These are phyloP conservation scores for Closterium sp. DNA, from an alignment of 139 green algal genomes.

Conservation along the genomic window DNA sequence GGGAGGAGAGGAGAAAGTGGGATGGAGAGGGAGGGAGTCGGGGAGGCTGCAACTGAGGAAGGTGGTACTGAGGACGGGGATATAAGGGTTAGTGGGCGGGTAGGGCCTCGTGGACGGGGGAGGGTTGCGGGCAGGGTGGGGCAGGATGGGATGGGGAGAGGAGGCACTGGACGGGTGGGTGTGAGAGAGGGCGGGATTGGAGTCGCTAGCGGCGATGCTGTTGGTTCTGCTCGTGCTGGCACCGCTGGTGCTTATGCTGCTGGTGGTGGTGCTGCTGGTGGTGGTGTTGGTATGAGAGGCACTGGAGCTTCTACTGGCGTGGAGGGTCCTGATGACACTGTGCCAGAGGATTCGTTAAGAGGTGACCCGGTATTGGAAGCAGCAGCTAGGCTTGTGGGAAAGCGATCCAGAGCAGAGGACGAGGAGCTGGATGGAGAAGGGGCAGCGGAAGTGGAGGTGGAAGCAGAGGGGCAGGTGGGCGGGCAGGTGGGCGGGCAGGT, in stretches of 20 bases:
- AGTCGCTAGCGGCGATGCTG: neutral
- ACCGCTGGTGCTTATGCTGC: neutral
- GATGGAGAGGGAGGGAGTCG: neutral
- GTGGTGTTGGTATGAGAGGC: neutral
- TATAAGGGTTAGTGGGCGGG: neutral
- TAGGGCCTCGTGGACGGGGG: neutral
- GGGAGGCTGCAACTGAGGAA: neutral
- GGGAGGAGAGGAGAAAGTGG: neutral
- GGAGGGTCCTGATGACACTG: neutral
- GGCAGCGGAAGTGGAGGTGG: too few species aligned
- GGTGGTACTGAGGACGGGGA: neutral
- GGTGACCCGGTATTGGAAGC: neutral
- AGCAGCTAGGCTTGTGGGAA: neutral
- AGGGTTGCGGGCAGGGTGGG: neutral
- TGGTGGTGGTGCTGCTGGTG: neutral
- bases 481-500: neutral
- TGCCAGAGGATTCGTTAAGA: neutral
- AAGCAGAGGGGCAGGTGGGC: neutral
- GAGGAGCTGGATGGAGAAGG: neutral
- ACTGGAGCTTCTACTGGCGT: neutral
- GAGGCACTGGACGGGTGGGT: too few species aligned
- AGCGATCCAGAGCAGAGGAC: neutral
- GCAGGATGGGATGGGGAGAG: neutral
- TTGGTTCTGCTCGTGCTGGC: neutral
- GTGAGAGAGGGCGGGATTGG: too few species aligned